Percentiles rank a stretch among this genome's conserved stretches.
Conservation (phyloP, 805 yeast genomes). For the Candida odintsovae region DNA sequence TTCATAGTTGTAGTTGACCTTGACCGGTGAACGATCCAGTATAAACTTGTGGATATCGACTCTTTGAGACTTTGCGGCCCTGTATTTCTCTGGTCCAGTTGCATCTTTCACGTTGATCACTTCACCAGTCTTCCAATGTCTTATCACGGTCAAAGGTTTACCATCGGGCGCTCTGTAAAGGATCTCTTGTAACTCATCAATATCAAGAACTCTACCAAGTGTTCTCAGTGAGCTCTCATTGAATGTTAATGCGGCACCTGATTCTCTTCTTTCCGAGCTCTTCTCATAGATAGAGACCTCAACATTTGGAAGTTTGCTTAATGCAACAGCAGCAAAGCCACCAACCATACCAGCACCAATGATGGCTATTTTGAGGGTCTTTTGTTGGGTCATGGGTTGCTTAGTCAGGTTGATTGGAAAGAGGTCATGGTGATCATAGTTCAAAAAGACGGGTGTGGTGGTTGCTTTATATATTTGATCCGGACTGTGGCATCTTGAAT, state of each 20-base stretch:
- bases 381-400: background rate
- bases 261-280: slow-evolving; percentile 9
- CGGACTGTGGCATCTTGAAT: background rate
- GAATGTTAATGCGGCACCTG: slow-evolving; percentile 14
- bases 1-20: slow-evolving; percentile 1
- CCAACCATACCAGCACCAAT: slow-evolving; percentile 7
- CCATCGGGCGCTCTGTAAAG: slow-evolving; percentile 6
- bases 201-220: slow-evolving; percentile 6
- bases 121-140: slow-evolving; percentile 15
- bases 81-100: background rate
- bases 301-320: slow-evolving; percentile 10
- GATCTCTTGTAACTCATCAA: slow-evolving; percentile 8
- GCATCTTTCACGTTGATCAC: background rate
- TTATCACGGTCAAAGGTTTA: slow-evolving; percentile 1
- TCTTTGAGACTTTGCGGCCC: slow-evolving; percentile 10
- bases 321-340: slow-evolving; percentile 5
- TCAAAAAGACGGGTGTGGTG: too few relatives aligned
- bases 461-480: too few relatives aligned
- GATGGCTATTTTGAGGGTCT: slow-evolving; percentile 2
- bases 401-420: background rate
- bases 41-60: slow-evolving; percentile 6
- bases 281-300: slow-evolving; percentile 9
- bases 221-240: slow-evolving; percentile 7
- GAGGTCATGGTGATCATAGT: background rate
- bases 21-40: slow-evolving; percentile 5